Base-by-base conservation (phyloP, 139 green algal species). In the Chlorella sp. region DNA sequence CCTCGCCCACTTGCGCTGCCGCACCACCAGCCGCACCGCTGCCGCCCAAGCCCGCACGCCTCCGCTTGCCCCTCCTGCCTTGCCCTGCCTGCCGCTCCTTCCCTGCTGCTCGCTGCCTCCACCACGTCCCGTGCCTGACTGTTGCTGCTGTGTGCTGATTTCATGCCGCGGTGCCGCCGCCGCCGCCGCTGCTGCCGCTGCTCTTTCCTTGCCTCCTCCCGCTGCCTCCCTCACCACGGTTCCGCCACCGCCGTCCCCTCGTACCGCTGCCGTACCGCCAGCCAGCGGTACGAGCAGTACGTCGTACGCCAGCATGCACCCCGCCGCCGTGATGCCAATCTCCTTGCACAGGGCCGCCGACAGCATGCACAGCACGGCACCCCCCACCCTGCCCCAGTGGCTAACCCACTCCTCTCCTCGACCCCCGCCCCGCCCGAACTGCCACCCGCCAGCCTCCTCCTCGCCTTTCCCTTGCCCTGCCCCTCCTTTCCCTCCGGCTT, bases 241-340 rank as follows among this genome's bases (percentile, higher is more conserved):
- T n/a, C n/a, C n/a, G n/a, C n/a, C n/a, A n/a, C n/a, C n/a, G n/a
- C n/a, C n/a, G n/a, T n/a, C n/a, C n/a, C n/a, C n/a, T n/a, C n/a
- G n/a, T n/a, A n/a, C n/a, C n/a, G n/a, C n/a, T n/a, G 22, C 35
- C 26, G 2, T 30, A 42, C 30, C 49, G 62, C 75, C 0, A 31
- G 32, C 5, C 4, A 2, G 62, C 1, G 75, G 80, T 0, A 79
- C 79, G 22, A 90, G 34, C 77, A 91, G 35, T 1, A 78, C 27
- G 33, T 92, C 87, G 49, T 87, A 88, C 49, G 82, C 71, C 49
- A 87, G 20, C 83, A 91, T 90, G 27, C 74, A 65, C 27, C 82
- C 87, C 14, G 86, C 74, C 31, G 88, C 72, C 0, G 87, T 93
- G 69, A 94, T 91, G 35, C 90, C 90, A 64, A 91, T 94, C 75